Percentiles rank a stretch among this genome's conserved stretches.
Evolutionary conservation across 352 stramenopile species (phyloP).

Genomic region (Phytophthora colocasiae): DNA sequence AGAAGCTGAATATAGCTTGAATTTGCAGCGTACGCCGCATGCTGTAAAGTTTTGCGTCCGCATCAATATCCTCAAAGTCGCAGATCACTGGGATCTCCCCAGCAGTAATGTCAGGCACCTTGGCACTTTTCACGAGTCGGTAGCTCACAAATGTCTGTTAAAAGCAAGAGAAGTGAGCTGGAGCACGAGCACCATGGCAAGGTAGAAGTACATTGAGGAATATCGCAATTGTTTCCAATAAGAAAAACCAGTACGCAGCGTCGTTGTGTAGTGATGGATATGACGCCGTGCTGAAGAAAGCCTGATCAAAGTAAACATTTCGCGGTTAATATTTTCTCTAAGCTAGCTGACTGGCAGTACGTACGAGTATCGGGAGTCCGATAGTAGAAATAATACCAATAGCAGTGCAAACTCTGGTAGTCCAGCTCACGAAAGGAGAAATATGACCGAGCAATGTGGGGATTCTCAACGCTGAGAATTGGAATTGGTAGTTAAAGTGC

Average conservation of each 20-base stretch:
- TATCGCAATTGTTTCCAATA: constrained; percentile 63
- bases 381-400: constrained; percentile 55
- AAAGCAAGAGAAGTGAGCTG: constrained; percentile 10
- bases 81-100: constrained; percentile 23
- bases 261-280: constrained; percentile 67
- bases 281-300: constrained; percentile 68
- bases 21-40: constrained; percentile 38
- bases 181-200: neutral
- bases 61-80: constrained; percentile 24
- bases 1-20: constrained; percentile 35
- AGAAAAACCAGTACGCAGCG: constrained; percentile 74
- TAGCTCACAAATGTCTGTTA: constrained; percentile 45
- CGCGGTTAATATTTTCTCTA: neutral
- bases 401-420: constrained; percentile 20
- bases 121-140: constrained; percentile 29
- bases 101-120: constrained; percentile 10
- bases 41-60: constrained; percentile 18
- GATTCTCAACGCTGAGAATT: constrained; percentile 42
- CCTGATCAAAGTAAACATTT: constrained; percentile 26
- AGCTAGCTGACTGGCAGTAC: neutral
- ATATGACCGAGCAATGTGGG: constrained; percentile 46
- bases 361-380: constrained; percentile 60
- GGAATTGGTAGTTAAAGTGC: constrained; percentile 69
- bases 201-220: constrained; percentile 56
- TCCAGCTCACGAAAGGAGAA: constrained; percentile 29